Evolutionary conservation across 257 asterid species (phyloP).

Genomic region (Solanum paucissectum): DNA sequence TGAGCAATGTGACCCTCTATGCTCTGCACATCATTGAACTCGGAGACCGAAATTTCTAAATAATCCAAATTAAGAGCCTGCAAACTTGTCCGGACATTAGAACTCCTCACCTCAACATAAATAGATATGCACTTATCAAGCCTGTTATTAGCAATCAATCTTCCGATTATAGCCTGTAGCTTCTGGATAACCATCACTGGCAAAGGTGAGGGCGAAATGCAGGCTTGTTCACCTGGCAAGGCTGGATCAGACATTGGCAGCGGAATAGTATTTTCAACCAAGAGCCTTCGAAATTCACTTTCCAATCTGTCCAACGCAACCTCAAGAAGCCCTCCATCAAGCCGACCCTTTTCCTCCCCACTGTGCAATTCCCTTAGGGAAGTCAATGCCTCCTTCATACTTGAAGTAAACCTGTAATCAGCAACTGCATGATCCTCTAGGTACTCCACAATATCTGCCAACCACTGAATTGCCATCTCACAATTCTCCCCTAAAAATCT

Average conservation of each 20-base stretch:
- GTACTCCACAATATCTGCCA: conserved; percentile 78
- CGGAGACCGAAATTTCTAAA: conserved; percentile 73
- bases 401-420: conserved; percentile 48
- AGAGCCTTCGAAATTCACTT: conserved; percentile 52
- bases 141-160: conserved; percentile 50
- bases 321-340: conserved; percentile 77
- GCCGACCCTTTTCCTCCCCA: conserved; percentile 58
- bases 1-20: conserved; percentile 63
- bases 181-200: conserved; percentile 68
- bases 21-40: conserved; percentile 72
- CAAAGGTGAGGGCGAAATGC: conserved; percentile 68
- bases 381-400: conserved; percentile 48
- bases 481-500: conserved; percentile 70
- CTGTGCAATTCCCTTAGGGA: conserved; percentile 44
- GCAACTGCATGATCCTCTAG: conserved; percentile 82
- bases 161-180: conserved; percentile 69
- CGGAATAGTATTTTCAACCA: conserved; percentile 50
- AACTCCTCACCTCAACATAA: conserved; percentile 69
- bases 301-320: conserved; percentile 58
- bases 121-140: conserved; percentile 73
- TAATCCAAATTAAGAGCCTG: conserved; percentile 85
- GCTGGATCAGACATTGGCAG: conserved; percentile 62
- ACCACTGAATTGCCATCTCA: conserved; percentile 87
- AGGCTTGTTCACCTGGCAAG: conserved; percentile 43
- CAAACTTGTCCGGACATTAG: conserved; percentile 70